Conservation (phyloP, 495 filamentous ascomycete species). For the Cercophora newfieldiana region DNA sequence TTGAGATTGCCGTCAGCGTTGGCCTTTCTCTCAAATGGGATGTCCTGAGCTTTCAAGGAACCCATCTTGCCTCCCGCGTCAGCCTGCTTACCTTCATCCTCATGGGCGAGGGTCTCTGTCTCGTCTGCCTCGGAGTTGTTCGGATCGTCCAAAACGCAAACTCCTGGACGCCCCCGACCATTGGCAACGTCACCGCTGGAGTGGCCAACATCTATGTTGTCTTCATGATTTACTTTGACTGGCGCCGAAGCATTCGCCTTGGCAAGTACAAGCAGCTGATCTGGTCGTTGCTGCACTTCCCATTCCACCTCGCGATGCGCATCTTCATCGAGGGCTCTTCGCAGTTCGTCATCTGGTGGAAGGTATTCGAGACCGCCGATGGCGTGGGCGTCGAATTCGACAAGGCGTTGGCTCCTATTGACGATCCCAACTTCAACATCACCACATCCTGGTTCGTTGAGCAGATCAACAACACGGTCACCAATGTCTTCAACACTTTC, state of each 20-base stretch:
- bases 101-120: slow-evolving; percentile 62
- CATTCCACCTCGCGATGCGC: slow-evolving; percentile 40
- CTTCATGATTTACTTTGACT: slow-evolving; percentile 73
- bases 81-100: slow-evolving; percentile 67
- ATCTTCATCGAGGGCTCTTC: slow-evolving; percentile 13
- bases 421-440: background rate
- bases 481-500: background rate
- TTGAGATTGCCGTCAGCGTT: slow-evolving; percentile 56
- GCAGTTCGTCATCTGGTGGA: slow-evolving; percentile 14
- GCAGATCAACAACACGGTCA: background rate
- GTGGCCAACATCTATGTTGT: slow-evolving; percentile 56
- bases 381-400: background rate
- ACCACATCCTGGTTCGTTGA: background rate
- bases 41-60: slow-evolving; percentile 61
- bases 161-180: slow-evolving; percentile 27
- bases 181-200: slow-evolving; percentile 32
- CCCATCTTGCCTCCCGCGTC: slow-evolving; percentile 64
- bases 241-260: slow-evolving; percentile 48
- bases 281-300: slow-evolving; percentile 69
- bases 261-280: slow-evolving; percentile 61
- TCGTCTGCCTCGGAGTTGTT: slow-evolving; percentile 28
- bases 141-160: slow-evolving; percentile 31
- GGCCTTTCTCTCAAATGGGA: slow-evolving; percentile 52
- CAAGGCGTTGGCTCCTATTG: background rate
- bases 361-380: background rate